Conservation (phyloP, 257 asterid species). For the Catharanthus roseus region DNA sequence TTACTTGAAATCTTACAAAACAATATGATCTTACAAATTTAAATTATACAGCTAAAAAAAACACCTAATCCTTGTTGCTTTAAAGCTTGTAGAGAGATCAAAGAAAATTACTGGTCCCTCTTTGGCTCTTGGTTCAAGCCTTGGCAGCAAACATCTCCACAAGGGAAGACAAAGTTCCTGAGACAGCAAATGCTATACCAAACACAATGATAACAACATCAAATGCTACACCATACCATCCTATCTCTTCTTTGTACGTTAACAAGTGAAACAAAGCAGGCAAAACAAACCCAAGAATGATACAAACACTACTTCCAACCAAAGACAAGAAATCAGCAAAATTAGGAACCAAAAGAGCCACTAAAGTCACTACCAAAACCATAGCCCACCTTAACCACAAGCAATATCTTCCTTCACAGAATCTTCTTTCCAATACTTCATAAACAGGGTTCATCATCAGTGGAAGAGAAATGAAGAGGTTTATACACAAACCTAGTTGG, state of each 20-base stretch:
- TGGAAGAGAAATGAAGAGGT: conserved; percentile 69
- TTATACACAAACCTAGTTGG: conserved; percentile 62
- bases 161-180: conserved; percentile 32
- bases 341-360: conserved; percentile 65
- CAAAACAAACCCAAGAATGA: conserved; percentile 66
- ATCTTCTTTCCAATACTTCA: conserved; percentile 85
- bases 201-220: conserved; percentile 26
- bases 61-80: too few species aligned
- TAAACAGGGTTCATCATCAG: conserved; percentile 91
- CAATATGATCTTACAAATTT: too few species aligned
- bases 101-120: too few species aligned
- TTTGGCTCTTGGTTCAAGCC: too few species aligned
- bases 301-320: conserved; percentile 89
- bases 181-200: conserved; percentile 25
- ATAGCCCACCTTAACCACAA: conserved; percentile 69
- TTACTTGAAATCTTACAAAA: neutral
- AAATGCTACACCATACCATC: conserved; percentile 26
- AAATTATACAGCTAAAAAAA: too few species aligned
- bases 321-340: conserved; percentile 84
- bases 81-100: too few species aligned
- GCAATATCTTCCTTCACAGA: conserved; percentile 64
- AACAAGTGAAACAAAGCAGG: conserved; percentile 74
- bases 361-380: conserved; percentile 53
- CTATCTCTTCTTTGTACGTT: conserved; percentile 47
- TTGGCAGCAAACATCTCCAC: conserved; percentile 23